phyloP scores from a whole-genome alignment of 331 rosid species.

The Pyracantha coccinea region DNA sequence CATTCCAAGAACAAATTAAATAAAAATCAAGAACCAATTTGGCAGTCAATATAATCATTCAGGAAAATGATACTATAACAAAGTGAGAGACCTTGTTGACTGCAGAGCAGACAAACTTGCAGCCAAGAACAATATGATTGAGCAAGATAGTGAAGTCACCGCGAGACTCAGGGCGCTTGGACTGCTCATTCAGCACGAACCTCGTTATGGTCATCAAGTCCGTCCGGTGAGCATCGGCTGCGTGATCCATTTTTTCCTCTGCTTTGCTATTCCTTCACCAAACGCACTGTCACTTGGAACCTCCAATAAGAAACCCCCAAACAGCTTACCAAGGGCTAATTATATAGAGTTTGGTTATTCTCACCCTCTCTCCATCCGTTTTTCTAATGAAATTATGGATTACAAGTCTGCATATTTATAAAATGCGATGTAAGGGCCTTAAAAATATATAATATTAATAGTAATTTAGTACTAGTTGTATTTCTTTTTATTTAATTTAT shows the following conservation, averaged over 20 bases:
- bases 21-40: background rate
- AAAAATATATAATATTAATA: no score
- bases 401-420: no score
- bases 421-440: no score
- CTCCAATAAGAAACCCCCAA: background rate
- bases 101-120: constrained; percentile 83
- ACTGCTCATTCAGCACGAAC: constrained; percentile 80
- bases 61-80: background rate
- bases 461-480: no score
- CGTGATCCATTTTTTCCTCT: constrained; percentile 53
- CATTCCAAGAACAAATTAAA: background rate
- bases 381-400: no score
- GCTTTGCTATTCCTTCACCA: background rate
- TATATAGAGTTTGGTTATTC: no score
- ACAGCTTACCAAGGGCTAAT: background rate
- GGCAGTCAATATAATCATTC: background rate
- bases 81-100: constrained; percentile 55
- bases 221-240: constrained; percentile 64
- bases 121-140: constrained; percentile 81
- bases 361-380: no score
- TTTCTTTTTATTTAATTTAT: no score
- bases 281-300: background rate
- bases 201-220: constrained; percentile 92
- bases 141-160: constrained; percentile 89
- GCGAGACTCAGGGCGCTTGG: constrained; percentile 72